Base-by-base conservation (phyloP, 805 yeast genomes). In the Starmerella apis region DNA sequence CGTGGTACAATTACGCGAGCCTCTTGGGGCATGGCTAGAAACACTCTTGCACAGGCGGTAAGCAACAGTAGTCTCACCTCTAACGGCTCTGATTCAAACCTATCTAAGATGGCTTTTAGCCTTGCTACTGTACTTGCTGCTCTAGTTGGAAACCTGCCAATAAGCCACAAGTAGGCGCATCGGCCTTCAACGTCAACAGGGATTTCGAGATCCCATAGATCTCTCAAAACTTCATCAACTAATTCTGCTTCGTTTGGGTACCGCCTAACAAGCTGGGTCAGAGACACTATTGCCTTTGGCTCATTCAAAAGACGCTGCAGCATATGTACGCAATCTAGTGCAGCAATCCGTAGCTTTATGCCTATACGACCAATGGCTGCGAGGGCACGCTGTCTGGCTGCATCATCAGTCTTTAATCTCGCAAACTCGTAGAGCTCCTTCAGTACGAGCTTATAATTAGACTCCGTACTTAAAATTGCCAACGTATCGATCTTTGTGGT, bases 281-380 rank as follows among this genome's bases (percentile, higher is more conserved):
- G 71, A 1, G 86, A 90, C 10, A 85, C 75, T 0, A 83, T 75
- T 0, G 83, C 76, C 61, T 88, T 96, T 61, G 88, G 83, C 53
- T 79, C 79, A 4, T 79, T 69, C 1, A 81, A 65, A 48, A 86
- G 71, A 27, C 75, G 80, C 32, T 76, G 59, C 7, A 88, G 64
- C 1, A 79, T 76, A 5, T 74, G 73, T 3, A 85, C 81, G 64
- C 94, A 85, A 22, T 71, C 71, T 4, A 71, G 67, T 0, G 88
- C 80, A 0, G 84, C 78, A 8, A 64, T 64, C 23, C 78, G 79
- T 14, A 86, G 66, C 60, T 85, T 86, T 24, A 87, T 79, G 0
- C 96, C 94, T 19, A 90, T 68, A 60, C 87, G 85, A 2, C 96
- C 96, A 54, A 90, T 79, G 0, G 95, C 95, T 52, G 94, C 69